These are phyloP conservation scores for Lasiosphaeris hirsuta DNA, from an alignment of 495 filamentous ascomycete species.

Conservation along the genomic window DNA sequence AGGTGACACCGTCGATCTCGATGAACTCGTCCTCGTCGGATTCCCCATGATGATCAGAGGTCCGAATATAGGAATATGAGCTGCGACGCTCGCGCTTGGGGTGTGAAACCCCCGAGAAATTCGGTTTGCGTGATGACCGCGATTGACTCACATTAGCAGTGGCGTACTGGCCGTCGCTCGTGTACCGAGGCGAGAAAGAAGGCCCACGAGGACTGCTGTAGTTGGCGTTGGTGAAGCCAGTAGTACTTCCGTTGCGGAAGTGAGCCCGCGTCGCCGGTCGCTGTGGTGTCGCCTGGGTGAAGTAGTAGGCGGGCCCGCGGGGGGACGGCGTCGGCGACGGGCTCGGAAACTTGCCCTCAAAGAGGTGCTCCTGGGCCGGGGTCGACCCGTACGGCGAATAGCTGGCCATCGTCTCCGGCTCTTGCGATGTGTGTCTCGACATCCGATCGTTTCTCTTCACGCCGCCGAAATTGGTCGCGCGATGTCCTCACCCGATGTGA, in stretches of 20 bases:
- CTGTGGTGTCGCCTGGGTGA: conserved; percentile 41
- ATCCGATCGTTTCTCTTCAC: conserved; percentile 24
- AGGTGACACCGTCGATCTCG: conserved; percentile 48
- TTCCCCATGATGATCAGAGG: conserved; percentile 51
- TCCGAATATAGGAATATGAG: conserved; percentile 52
- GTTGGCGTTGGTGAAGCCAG: conserved; percentile 18
- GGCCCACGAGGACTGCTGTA: conserved; percentile 36
- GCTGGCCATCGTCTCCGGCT: conserved; percentile 39
- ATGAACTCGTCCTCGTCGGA: conserved; percentile 60
- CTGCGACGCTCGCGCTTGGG: conserved; percentile 46
- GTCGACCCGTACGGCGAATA: conserved; percentile 48
- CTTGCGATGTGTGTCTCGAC: conserved; percentile 33
- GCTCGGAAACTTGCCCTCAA: conserved; percentile 37
- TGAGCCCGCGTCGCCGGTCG: conserved; percentile 47
- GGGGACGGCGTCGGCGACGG: conserved; percentile 51
- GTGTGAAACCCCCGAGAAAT: conserved; percentile 40
- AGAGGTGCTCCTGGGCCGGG: conserved; percentile 36
- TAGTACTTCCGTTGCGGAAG: conserved; percentile 41
- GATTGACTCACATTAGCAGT: conserved; percentile 54
- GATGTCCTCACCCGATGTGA: conserved; percentile 20
- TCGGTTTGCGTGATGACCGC: conserved; percentile 46
- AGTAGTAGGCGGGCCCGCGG: conserved; percentile 44
- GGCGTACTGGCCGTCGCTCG: conserved; percentile 54
- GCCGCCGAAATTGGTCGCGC: conserved; percentile 13
- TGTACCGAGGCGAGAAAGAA: conserved; percentile 48